Evolutionary conservation across 1,139 yeast species (phyloP), one percentile per base, ranked within the genome.

Genomic region (Candida sojae): DNA sequence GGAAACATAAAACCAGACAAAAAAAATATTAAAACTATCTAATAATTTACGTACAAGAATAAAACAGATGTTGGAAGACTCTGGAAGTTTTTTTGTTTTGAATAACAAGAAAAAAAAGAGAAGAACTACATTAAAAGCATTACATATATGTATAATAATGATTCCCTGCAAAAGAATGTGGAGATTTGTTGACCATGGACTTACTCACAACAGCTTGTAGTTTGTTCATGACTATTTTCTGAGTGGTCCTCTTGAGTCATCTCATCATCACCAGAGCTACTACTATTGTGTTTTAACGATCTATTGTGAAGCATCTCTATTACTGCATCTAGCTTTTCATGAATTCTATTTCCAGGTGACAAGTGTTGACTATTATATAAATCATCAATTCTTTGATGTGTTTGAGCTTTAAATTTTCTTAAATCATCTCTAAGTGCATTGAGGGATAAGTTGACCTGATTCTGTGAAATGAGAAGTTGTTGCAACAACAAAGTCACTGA

Each of bases 391-490:
- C 49, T 53, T 11, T 45, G 26, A 6, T 53, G 48, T 10, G 56
- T 39, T 8, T 57, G 57, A 17, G 43, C 42, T 40, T 55, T 57
- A 39, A 57, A 58, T 21, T 48, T 46, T 34, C 53, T 38, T 40
- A 59, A 50, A 42, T 59, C 63, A 30, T 51, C 53, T 33, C 54
- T 49, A 32, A 59, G 48, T 30, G 54, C 58, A 33, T 49, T 50
- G 10, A 59, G 45, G 30, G 57, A 59, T 17, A 48, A 39, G 17
- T 28, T 45, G 33, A 52, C 54, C 33, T 48, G 51, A n/a, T 50
- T 30, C 26, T 52, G 56, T n/a, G 39, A 34, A 9, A 36, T 25
- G n/a, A 42, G n/a, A 12, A 45, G 28, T 40, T 43, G 43, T 32
- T 43, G 45, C 45, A 45, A 41, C 46, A 30, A 37, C 2, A 26